Evolutionary conservation across 345 rosid genomes (phyloP), one percentile per base, ranked within the genome.

Genomic region (Eucalyptus grandis): DNA sequence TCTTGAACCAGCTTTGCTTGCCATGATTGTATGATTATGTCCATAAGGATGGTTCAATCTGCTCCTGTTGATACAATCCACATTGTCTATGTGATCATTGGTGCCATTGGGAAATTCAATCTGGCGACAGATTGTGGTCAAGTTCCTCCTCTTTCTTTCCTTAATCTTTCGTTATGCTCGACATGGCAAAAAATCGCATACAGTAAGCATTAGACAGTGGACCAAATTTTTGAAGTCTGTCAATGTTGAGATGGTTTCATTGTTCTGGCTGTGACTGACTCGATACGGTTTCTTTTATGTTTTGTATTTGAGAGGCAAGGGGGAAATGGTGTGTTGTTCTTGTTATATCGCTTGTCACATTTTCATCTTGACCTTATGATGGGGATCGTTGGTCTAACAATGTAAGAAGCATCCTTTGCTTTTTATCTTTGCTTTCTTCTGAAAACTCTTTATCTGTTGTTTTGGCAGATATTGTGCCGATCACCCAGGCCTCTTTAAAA

Each of bases 401-500:
- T 62, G 31, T 37, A 49, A 37, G 53, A 49, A 77, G 40, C 86
- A 56, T 88, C 77, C 13, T 56, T 49, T 82, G 72, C 87, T 56
- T 27, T 31, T 56, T 69, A 31, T 83, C 19, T 54, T 53, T 40
- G 22, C 86, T 69, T 86, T 87, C 26, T 43, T 87, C 83, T 62
- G 44, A 81, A 72, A n/a, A 11, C 65, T 50, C 65, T 80, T 62
- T 62, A n/a, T 83, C 21, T 87, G 49, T 88, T 87, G 31, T 65
- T 77, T 82, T 67, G 83, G 95, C 95, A 98, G 99, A 93, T 98
- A 96, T 93, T 97, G 98, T 91, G 98, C 99, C 89, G 96, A 97
- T 92, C 97, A 97, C 91, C 99, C 99, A 27, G 99, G 95, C 90
- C 98, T 98, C 87, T 96, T 97, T 93, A 95, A 95, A 93, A 98